Base-by-base conservation (phyloP, 75 land plant species). In the Gnetum montanum region DNA sequence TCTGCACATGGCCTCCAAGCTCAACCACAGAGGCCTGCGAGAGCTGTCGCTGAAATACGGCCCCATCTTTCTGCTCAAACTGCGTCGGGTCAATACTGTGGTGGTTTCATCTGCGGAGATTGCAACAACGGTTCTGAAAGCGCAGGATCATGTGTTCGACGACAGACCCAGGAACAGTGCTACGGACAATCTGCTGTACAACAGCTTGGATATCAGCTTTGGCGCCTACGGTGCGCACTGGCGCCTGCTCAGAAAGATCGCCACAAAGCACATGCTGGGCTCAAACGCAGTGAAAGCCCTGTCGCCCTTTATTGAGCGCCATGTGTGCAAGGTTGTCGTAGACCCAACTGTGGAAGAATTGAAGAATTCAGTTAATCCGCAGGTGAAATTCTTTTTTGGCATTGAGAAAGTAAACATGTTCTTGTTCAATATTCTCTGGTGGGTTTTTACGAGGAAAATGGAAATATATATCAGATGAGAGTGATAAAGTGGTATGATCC, bases 141-240 rank as follows among this genome's bases (percentile, higher is more conserved):
- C 90, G 0, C 94, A 89, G 60, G 94, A 90, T 0, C 80, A 81
- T 8, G 94, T 81, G 58, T 89, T 89, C 72, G 94, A 86, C 0
- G 85, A 90, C 34, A 74, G 90, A n/a, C 69, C 85, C 0, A 64
- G 90, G 2, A 90, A 89, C 61, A 81, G 82, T n/a, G 87, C 86
- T 12, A 80, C 84, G 63, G 97, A 91, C 41, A 87, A 87, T 33
- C 84, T 87, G 80, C 83, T 88, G 10, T 93, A 83, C 23, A 77
- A 88, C 41, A 93, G 94, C 6, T 88, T 87, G 58, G 97, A 91
- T 61, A 87, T 91, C 93, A 88, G 87, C 48, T 91, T 91, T 74
- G 81, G 88, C 5, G 83, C 75, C 59, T 91, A 91, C 58, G 93
- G 97, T 6, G 94, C 87, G 2, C 97, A 91, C 54, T 91, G 93